These are phyloP conservation scores for Prunella vulgaris DNA, from an alignment of 257 asterid genomes.

Conservation along the genomic window DNA sequence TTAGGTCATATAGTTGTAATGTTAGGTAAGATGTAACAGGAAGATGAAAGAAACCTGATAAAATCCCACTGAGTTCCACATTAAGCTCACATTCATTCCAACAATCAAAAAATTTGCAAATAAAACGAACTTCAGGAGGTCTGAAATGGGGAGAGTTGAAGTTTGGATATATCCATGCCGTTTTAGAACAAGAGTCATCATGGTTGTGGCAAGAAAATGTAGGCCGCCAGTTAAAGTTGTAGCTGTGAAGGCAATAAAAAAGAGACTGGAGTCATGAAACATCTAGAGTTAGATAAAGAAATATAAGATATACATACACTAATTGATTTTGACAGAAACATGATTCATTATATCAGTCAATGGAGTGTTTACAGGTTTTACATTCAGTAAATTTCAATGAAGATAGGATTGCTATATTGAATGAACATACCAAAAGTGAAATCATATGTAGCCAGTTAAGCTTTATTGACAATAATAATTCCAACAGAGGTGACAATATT, in stretches of 20 bases:
- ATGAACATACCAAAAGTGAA: slow-evolving; percentile 77
- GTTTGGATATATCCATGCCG: slow-evolving; percentile 90
- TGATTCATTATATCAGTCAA: too few species aligned
- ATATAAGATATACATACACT: too few species aligned
- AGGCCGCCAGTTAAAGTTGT: slow-evolving; percentile 88
- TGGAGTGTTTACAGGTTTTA: background rate
- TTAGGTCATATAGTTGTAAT: background rate
- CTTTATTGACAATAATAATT: slow-evolving; percentile 86
- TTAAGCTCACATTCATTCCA: slow-evolving; percentile 93
- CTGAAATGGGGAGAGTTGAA: slow-evolving; percentile 71
- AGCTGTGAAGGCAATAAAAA: slow-evolving; percentile 51
- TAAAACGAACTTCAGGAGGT: slow-evolving; percentile 69
- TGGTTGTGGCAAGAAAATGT: slow-evolving; percentile 81
- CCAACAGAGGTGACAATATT: slow-evolving; percentile 94
- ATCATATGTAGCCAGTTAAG: slow-evolving; percentile 89
- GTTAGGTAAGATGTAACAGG: background rate
- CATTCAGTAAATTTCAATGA: background rate
- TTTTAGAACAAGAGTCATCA: slow-evolving; percentile 74
- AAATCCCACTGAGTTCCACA: slow-evolving; percentile 98
- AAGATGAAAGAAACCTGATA: slow-evolving; percentile 56
- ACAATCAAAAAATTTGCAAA: slow-evolving; percentile 93
- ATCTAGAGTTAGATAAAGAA: slow-evolving; percentile 13
- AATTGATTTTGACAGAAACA: too few species aligned
- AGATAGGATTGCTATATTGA: background rate
- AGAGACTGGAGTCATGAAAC: slow-evolving; percentile 1